Evolutionary conservation across 768 basidiomycete genomes (phyloP).

Genomic region (Collybiopsis luxurians): DNA sequence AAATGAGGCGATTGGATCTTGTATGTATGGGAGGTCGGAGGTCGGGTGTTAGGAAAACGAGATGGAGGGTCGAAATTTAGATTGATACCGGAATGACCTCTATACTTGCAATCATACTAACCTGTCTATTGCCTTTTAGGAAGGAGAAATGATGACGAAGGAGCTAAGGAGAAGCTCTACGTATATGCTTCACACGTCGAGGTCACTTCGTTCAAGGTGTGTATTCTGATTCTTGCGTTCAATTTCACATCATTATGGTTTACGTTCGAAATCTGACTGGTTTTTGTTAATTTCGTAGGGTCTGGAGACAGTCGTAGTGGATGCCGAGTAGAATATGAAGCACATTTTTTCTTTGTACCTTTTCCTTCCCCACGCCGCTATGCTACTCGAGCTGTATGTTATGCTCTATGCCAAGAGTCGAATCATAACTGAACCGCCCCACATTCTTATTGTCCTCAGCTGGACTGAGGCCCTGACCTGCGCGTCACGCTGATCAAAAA

Average conservation of each 20-base stretch:
- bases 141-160: conserved; percentile 98
- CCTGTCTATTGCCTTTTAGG: conserved; percentile 45
- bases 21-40: no score
- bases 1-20: neutral
- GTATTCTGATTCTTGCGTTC: conserved; percentile 21
- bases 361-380: no score
- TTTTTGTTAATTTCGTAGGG: conserved; percentile 50
- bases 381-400: no score
- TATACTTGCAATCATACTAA: no score
- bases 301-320: conserved; percentile 80
- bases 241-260: neutral
- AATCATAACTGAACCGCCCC: no score
- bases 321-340: conserved; percentile 60
- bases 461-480: no score
- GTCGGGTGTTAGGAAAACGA: conserved; percentile 2
- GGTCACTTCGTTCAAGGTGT: conserved; percentile 81
- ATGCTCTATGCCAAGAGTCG: no score
- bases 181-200: conserved; percentile 85
- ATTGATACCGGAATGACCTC: no score
- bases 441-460: no score
- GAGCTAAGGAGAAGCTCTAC: conserved; percentile 96
- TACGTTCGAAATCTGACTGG: conserved; percentile 6
- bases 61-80: no score
- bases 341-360: no score
- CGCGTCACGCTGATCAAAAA: no score